Conservation (phyloP, 257 asterid genomes). For the Marsdenia floribunda region DNA sequence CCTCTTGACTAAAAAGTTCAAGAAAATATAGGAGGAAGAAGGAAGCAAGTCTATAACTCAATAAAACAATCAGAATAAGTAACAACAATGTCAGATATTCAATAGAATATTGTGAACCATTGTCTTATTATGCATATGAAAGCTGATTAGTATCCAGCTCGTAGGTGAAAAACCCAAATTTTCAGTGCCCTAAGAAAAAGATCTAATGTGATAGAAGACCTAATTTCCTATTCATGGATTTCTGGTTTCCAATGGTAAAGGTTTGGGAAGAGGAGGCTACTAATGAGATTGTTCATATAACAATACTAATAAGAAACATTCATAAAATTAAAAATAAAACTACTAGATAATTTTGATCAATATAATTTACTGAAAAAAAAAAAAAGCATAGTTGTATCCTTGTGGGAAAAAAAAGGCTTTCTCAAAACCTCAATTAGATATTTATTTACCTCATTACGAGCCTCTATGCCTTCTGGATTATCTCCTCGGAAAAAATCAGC, state of each 20-base stretch:
- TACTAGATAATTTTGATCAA: neutral
- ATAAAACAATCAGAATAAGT: neutral
- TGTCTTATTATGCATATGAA: neutral
- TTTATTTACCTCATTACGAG: constrained; percentile 84
- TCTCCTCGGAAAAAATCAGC: constrained; percentile 98
- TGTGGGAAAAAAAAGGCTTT: neutral
- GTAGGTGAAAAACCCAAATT: neutral
- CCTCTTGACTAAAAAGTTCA: neutral
- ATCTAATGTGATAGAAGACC: neutral
- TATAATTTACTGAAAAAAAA: neutral
- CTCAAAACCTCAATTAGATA: constrained; percentile 1
- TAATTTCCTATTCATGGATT: neutral
- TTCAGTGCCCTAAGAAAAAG: neutral
- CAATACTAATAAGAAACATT: neutral
- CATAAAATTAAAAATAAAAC: neutral
- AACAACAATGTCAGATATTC: neutral
- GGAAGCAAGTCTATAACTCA: neutral
- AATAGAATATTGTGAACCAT: neutral
- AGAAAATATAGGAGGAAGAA: neutral
- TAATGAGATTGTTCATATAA: neutral
- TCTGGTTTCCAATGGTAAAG: neutral
- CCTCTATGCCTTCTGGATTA: constrained; percentile 95
- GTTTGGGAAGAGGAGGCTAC: neutral
- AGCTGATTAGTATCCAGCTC: neutral
- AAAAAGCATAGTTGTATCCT: neutral